Conservation (phyloP, 768 basidiomycete species). For the Rhizopogon sp. region DNA sequence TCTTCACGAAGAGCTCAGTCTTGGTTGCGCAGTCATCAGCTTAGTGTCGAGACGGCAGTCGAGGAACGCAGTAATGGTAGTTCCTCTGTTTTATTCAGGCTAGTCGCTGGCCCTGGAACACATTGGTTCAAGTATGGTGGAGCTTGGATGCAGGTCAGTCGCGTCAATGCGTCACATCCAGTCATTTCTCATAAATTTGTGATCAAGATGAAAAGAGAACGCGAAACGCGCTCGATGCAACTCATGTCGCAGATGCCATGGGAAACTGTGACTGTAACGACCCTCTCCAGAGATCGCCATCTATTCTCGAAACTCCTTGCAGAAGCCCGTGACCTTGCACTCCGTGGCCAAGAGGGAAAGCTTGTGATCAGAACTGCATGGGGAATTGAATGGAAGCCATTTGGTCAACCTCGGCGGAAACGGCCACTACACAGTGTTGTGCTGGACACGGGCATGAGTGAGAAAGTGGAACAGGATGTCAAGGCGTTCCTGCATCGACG, state of each 20-base stretch:
- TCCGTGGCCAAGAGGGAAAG: slow-evolving; percentile 85
- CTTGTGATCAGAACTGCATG: slow-evolving; percentile 95
- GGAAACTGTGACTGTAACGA: slow-evolving; percentile 95
- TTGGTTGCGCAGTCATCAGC: slow-evolving; percentile 80
- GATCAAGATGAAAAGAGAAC: slow-evolving; percentile 84
- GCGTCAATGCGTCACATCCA: background rate
- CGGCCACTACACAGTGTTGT: slow-evolving; percentile 88
- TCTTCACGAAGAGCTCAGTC: slow-evolving; percentile 17
- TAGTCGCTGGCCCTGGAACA: slow-evolving; percentile 94
- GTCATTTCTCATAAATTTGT: slow-evolving; percentile 1
- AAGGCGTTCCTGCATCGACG: slow-evolving; percentile 76
- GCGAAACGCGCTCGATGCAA: slow-evolving; percentile 90
- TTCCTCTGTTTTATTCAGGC: slow-evolving; percentile 80
- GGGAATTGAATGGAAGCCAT: slow-evolving; percentile 95
- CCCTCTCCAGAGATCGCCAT: slow-evolving; percentile 79
- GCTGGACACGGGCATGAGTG: slow-evolving; percentile 74
- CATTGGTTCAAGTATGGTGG: slow-evolving; percentile 89
- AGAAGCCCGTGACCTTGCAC: slow-evolving; percentile 87
- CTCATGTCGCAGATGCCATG: slow-evolving; percentile 90
- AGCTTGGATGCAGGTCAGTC: slow-evolving; percentile 90
- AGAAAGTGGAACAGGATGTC: slow-evolving; percentile 78
- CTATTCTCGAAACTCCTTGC: slow-evolving; percentile 77
- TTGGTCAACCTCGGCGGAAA: slow-evolving; percentile 87
- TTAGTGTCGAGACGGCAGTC: slow-evolving; percentile 90
- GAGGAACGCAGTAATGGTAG: slow-evolving; percentile 90